Percentiles rank a stretch among this genome's conserved stretches.
Conservation (phyloP, 176 grass and related monocot species). For the Lolium multiflorum region DNA sequence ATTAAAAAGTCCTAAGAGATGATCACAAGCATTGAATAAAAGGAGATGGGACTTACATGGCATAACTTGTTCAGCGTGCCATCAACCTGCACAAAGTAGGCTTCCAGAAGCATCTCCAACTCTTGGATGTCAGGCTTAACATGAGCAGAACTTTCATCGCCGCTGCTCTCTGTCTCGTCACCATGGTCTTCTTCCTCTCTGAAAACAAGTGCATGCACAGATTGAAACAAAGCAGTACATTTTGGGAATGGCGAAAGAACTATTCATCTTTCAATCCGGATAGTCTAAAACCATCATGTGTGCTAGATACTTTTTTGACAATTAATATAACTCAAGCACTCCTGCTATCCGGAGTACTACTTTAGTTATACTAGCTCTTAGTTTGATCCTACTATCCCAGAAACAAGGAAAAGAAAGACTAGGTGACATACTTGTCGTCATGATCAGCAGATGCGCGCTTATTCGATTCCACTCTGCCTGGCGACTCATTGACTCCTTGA, state of each 20-base stretch:
- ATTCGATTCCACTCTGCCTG: slow-evolving; percentile 40
- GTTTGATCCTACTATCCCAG: neutral
- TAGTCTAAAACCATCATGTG: neutral
- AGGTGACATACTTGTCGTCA: slow-evolving; percentile 36
- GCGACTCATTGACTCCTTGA: slow-evolving; percentile 42
- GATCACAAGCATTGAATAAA: neutral
- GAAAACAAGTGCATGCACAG: slow-evolving; percentile 3
- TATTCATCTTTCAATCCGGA: neutral
- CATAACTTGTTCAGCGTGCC: slow-evolving; percentile 63
- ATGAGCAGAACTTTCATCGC: slow-evolving; percentile 34
- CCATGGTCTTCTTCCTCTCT: slow-evolving; percentile 45
- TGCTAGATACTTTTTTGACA: too few species aligned
- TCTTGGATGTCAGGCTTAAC: slow-evolving; percentile 65
- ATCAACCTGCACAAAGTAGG: slow-evolving; percentile 72
- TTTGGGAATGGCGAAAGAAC: neutral
- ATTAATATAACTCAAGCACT: too few species aligned
- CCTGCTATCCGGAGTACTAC: too few species aligned
- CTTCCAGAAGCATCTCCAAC: slow-evolving; percentile 69
- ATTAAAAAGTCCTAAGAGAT: neutral
- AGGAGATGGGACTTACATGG: slow-evolving; percentile 43
- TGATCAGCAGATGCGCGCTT: slow-evolving; percentile 21
- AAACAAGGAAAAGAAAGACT: neutral
- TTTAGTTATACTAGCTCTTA: neutral
- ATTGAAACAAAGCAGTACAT: neutral
- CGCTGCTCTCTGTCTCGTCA: slow-evolving; percentile 18